Conservation (phyloP, 495 filamentous ascomycete species). For the Aspergillus funiculosus region DNA sequence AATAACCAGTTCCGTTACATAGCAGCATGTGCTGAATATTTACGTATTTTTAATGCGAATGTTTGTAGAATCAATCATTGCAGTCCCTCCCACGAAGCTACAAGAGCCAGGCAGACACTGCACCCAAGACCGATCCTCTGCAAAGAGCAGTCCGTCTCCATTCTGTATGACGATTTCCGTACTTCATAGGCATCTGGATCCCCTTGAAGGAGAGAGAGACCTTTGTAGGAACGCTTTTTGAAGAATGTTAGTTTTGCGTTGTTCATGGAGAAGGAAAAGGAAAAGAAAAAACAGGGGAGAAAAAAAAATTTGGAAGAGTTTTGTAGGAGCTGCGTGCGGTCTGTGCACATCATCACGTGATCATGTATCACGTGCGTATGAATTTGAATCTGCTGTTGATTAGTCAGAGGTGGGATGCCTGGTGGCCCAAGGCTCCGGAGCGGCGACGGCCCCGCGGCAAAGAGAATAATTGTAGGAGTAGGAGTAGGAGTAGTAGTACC, state of each 20-base stretch:
- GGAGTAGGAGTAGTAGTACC: background rate
- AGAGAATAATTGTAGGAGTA: background rate
- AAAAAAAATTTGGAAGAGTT: slow-evolving; percentile 14
- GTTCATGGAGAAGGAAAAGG: slow-evolving; percentile 53
- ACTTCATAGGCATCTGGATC: slow-evolving; percentile 49
- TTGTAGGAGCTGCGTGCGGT: slow-evolving; percentile 17
- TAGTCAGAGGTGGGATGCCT: too few relatives aligned
- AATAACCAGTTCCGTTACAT: too few relatives aligned
- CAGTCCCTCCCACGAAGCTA: slow-evolving; percentile 51
- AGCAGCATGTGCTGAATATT: too few relatives aligned
- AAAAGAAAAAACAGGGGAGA: slow-evolving; percentile 21
- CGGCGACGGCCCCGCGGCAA: slow-evolving; percentile 14
- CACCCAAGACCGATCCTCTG: slow-evolving; percentile 63
- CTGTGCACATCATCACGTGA: slow-evolving; percentile 20
- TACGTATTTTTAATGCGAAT: too few relatives aligned
- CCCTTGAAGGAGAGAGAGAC: slow-evolving; percentile 18
- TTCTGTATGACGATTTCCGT: slow-evolving; percentile 61
- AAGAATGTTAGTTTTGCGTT: slow-evolving; percentile 65
- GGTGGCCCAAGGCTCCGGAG: too few relatives aligned
- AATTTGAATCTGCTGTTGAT: too few relatives aligned
- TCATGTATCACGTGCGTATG: slow-evolving; percentile 1
- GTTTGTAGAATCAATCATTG: slow-evolving; percentile 65
- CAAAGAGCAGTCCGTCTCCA: slow-evolving; percentile 48
- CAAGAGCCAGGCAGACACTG: slow-evolving; percentile 46
- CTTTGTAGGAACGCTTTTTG: slow-evolving; percentile 59